Base-by-base conservation (phyloP, 169 alveolate species). In the Plasmodium blacklocki region DNA sequence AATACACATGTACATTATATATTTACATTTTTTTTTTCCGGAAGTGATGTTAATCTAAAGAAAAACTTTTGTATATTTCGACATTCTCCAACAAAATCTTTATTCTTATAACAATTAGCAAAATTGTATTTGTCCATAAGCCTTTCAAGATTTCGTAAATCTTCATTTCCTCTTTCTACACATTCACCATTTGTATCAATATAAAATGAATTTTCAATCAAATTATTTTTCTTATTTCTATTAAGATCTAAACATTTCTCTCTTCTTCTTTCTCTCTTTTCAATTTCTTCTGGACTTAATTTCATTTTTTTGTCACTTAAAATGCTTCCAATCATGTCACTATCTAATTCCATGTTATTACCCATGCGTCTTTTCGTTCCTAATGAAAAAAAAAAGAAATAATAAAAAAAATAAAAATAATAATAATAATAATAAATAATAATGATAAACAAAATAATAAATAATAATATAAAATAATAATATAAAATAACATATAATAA, bases 31-130 rank as follows among this genome's bases (percentile, higher is more conserved):
- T 92, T 64, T 19, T 96, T 95, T 60, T 96, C 97, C 32, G 97
- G 97, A 11, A 91, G 93, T 8, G 97, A 89, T 3, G 96, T 95
- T 49, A 96, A 70, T 39, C 98, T 60, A 59, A 94, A 94, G 72
- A 94, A 96, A 32, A 89, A 92, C 45, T 96, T 96, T 83, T 96
- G 97, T 45, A 94, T 80, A 45, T 86, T 92, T 7, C 70, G 88
- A 59, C 96, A 94, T 15, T 94, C 88, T 15, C 97, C 97, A 66
- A 91, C 92, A 70, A 93, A 88, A 15, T 92, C 89, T 62, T 92
- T 92, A 62, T 76, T 76, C 76, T 76, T 76, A 43, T 76, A 76
- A 32, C 89, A 76, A 32, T 54, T 76, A 2, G 89, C 47, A 23
- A 23, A 76, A 21, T 76, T 76, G 43, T 76, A 76, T 49, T 76